Percentiles rank a stretch among this genome's conserved stretches.
Evolutionary conservation across 139 green algal species (phyloP).

Genomic region (Chlamydomonas eustigma): DNA sequence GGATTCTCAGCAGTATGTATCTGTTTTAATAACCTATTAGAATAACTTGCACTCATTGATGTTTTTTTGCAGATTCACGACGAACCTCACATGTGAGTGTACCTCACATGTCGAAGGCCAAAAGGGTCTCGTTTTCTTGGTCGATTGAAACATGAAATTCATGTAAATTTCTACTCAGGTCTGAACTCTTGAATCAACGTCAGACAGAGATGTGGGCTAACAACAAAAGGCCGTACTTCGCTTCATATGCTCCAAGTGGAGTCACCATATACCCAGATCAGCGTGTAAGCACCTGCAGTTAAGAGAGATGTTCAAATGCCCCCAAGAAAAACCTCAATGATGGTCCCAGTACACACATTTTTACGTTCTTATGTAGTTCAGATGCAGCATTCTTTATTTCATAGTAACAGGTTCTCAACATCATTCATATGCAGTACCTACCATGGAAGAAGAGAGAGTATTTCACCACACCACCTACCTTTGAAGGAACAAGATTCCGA

Average conservation of each 20-base stretch:
- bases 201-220: constrained; percentile 15
- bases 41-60: not conserved
- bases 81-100: constrained; percentile 1
- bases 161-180: not conserved
- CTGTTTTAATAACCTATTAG: not conserved
- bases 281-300: not conserved
- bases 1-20: not conserved
- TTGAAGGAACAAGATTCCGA: not conserved
- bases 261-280: constrained; percentile 5
- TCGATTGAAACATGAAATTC: not conserved
- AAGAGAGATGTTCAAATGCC: no score
- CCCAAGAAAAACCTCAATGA: no score
- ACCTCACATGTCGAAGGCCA: not conserved
- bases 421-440: not conserved
- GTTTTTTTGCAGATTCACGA: not conserved
- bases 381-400: no score
- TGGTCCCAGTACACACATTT: no score
- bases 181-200: not conserved
- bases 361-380: no score
- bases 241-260: constrained; percentile 4
- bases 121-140: not conserved
- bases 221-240: constrained; percentile 10
- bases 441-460: not conserved
- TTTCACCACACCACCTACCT: not conserved
- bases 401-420: no score